Evolutionary conservation across 768 basidiomycete species (phyloP).

Genomic region (Collybia sp.): DNA sequence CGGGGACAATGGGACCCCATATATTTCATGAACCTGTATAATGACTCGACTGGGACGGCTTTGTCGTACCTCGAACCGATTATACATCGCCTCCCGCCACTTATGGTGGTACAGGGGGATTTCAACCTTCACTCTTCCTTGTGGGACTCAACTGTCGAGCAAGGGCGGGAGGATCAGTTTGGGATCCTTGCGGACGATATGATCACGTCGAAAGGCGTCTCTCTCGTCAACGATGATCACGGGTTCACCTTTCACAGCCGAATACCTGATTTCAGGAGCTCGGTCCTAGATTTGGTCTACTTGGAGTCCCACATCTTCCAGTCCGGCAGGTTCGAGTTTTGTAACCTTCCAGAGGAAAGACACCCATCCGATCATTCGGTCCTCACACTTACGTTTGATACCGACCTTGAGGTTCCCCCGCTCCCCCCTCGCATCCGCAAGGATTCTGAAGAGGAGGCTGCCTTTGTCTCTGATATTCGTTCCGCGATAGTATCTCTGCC

Average conservation of each 20-base stretch:
- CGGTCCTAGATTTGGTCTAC: not conserved
- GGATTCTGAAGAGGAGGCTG: too few relatives aligned
- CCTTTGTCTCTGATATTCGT: too few relatives aligned
- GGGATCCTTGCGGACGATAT: not conserved
- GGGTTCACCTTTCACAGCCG: not conserved
- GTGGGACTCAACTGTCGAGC: not conserved
- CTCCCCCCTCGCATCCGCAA: too few relatives aligned
- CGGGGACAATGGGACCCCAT: not conserved
- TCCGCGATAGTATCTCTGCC: too few relatives aligned
- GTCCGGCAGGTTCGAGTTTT: too few relatives aligned
- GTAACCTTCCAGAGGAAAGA: too few relatives aligned
- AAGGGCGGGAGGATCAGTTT: not conserved
- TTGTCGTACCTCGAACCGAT: not conserved
- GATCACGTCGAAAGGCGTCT: too few relatives aligned
- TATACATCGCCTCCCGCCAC: not conserved
- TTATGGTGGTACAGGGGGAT: not conserved
- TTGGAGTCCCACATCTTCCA: too few relatives aligned
- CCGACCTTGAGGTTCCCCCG: too few relatives aligned
- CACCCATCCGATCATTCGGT: too few relatives aligned
- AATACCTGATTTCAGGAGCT: not conserved
- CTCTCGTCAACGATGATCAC: not conserved
- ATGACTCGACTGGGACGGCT: not conserved
- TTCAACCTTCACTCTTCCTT: not conserved
- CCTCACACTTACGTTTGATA: too few relatives aligned
- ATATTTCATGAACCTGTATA: not conserved